These are phyloP conservation scores for Rosa hybrid DNA, from an alignment of 331 rosid genomes.

Conservation along the genomic window DNA sequence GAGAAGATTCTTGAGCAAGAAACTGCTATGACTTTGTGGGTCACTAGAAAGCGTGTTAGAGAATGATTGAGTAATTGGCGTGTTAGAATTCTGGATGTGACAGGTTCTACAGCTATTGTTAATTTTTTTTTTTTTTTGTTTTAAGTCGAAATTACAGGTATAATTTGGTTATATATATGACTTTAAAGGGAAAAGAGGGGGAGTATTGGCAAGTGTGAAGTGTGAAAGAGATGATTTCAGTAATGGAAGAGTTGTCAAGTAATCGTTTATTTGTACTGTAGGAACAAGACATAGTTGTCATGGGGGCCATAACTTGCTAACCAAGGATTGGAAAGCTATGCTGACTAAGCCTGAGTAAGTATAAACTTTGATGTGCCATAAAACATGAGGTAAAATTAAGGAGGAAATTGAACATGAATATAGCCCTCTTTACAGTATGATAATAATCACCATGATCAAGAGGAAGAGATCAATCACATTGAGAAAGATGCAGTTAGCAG, in stretches of 20 bases:
- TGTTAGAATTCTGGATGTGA: conserved; percentile 8
- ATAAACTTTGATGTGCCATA: neutral
- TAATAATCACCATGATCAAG: neutral
- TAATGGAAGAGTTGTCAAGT: conserved; percentile 6
- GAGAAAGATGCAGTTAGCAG: neutral
- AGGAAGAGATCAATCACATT: neutral
- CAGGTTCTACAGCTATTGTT: conserved; percentile 11
- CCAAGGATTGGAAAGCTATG: neutral
- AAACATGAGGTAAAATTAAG: neutral
- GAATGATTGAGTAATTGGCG: neutral
- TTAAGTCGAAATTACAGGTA: conserved; percentile 4
- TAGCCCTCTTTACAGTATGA: neutral
- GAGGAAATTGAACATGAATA: neutral
- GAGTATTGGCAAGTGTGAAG: neutral
- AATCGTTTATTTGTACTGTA: neutral
- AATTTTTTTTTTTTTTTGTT: too few relatives aligned
- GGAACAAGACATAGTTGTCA: neutral
- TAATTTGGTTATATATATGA: neutral
- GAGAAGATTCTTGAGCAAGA: conserved; percentile 19
- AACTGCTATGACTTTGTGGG: neutral
- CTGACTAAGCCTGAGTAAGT: neutral
- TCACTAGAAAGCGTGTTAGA: conserved; percentile 21
- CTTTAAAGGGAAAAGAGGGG: neutral
- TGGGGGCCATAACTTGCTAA: conserved; percentile 3
- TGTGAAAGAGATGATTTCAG: conserved; percentile 1